These are phyloP conservation scores for Flaveria sonorensis DNA, from an alignment of 129 eudicot species.

Conservation along the genomic window DNA sequence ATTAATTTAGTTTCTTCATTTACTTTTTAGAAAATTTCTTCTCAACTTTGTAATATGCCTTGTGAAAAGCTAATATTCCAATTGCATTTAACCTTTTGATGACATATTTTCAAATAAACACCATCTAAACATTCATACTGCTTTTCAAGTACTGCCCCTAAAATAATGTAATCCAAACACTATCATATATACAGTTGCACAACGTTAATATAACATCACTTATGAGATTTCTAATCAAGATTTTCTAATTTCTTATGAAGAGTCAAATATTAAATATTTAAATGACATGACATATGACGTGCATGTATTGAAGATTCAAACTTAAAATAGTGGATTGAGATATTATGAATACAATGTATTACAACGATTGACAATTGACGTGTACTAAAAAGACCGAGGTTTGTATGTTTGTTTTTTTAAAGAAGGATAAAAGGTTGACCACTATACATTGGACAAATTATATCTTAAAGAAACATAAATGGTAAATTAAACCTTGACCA, in stretches of 20 bases:
- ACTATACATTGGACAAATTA: not conserved
- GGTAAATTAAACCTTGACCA: too few species aligned
- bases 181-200: not conserved
- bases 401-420: not conserved
- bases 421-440: not conserved
- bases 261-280: not conserved
- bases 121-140: not conserved
- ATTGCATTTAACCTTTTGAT: not conserved
- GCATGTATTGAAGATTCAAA: too few species aligned
- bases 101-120: not conserved
- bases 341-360: not conserved
- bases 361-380: not conserved
- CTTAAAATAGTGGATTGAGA: not conserved
- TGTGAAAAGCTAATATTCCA: slow-evolving; percentile 3
- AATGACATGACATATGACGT: too few species aligned
- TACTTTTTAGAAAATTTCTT: too few species aligned
- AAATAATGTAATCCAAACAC: not conserved
- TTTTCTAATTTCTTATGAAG: too few species aligned
- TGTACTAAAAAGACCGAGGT: not conserved
- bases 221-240: too few species aligned
- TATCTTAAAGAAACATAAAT: not conserved
- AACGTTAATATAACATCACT: not conserved
- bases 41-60: too few species aligned
- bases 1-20: too few species aligned
- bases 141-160: not conserved